Evolutionary conservation across 1,284 basidiomycete species (phyloP), one percentile per base, ranked within the genome.

Genomic region (Microbotryum scabiosae): DNA sequence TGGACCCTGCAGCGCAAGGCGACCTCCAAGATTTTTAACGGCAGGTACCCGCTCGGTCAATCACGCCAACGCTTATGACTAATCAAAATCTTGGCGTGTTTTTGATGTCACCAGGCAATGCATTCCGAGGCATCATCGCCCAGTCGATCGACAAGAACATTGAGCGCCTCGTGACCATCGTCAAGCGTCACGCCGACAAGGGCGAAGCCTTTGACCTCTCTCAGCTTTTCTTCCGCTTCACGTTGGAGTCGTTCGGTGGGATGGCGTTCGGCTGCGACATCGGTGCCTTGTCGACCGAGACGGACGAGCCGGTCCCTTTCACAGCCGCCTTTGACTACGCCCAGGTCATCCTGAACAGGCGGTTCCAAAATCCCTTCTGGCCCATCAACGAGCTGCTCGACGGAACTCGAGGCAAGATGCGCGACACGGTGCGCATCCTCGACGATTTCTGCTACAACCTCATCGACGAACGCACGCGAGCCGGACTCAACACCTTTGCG

Each of bases 301-400:
- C 71, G 26, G 62, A 69, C n/a, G 61, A 56, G n/a, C 64, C 67
- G 16, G 71, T 73, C 12, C 64, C 67, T 3, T 75, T 75, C 30
- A 71, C 73, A 0, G 59, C 60, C 10, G 72, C 72, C 32, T 75
- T 75, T 53, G 74, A 75, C 63, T 71, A 67, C 51, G 71, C 67
- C 1, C 73, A 75, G 55, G 58, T 61, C 6, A 62, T 73, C 5
- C 70, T 74, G 63, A 68, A 74, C 54, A 57, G 61, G 26, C 7
- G 14, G 18, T 5, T 45, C 21, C 21, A n/a, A n/a, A 45, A 62
- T 55, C 66, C 66, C 3, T 53, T 61, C 49, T 67, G 63, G 66
- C 44, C 30, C 2, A 46, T 71, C 30, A 64, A 61, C 26, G 74
- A 75, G 63, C 26, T 51, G 2, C 62, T 71, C 59, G 62, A 63